Evolutionary conservation across 176 grass and related monocot genomes (phyloP), one percentile per base, ranked within the genome.

Genomic region (Rhynchospora pubera): DNA sequence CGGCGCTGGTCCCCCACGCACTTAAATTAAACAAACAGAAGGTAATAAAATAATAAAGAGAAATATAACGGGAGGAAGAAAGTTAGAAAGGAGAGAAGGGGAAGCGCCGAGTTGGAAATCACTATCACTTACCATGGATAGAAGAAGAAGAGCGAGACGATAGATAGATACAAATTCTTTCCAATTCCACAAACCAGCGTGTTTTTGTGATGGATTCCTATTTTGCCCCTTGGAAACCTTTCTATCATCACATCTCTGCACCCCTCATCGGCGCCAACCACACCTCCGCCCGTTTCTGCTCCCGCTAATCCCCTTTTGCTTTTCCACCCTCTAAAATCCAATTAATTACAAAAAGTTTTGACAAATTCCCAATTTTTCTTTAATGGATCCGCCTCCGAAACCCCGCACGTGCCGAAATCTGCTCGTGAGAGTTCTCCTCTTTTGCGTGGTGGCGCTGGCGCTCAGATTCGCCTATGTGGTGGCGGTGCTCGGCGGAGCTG

Each of bases 261-360:
- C 59, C 81, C 53, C 81, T 91, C 80, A 77, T 85, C 89, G 65
- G 85, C 80, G 87, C 83, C 34, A 94, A 84, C 79, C 92, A 88
- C 79, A 89, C 85, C 81, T 79, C 92, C 83, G 85, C 87, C 46
- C 85, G 92, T 61, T 94, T 90, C 77, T 86, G 89, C 85, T 86
- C 80, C 2, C 85, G 80, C 16, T 90, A 84, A 80, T 21, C 12
- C 42, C 43, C 11, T 5, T 50, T 55, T 24, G 2, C 9, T 9
- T 16, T 32, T 18, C 50, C 24, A 23, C 23, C 19, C 28, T 53
- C 6, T 28, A 53, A 44, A 28, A 19, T 30, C 19, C 32, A 42
- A 73, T 76, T 28, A 5, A 44, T 45, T 52, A 62, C n/a, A 5
- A 60, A 58, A n/a, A 4, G 28, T 1, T 9, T 21, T 26, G 16